A percentile compares a stretch with the other conserved stretches of the same genome.
Conservation (phyloP, 306 rosid species). For the Rubus idaeus region DNA sequence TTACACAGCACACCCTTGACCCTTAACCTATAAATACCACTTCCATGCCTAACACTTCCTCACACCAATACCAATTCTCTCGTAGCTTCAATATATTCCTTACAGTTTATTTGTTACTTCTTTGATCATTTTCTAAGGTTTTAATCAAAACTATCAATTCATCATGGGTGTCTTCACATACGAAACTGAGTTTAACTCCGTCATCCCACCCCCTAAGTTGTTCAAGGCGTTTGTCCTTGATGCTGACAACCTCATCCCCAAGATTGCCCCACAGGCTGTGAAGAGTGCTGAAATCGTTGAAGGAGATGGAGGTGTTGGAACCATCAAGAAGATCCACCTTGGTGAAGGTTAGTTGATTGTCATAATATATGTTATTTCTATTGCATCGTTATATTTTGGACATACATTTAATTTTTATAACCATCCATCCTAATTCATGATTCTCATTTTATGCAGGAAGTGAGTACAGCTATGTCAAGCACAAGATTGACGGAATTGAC, state of each 20-base stretch:
- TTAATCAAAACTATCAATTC: background rate
- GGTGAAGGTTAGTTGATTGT: conserved; percentile 15
- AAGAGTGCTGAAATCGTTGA: conserved; percentile 29
- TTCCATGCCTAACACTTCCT: background rate
- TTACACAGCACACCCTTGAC: background rate
- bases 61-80: background rate
- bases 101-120: background rate
- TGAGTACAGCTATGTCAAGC: conserved; percentile 32
- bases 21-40: conserved; percentile 14
- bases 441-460: conserved; percentile 4
- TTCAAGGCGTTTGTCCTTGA: conserved; percentile 50
- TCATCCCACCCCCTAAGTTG: conserved; percentile 39
- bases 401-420: background rate
- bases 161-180: conserved; percentile 42
- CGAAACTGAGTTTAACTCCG: conserved; percentile 23
- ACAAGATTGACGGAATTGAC: conserved; percentile 45
- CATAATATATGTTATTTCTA: background rate
- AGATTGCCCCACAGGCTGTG: conserved; percentile 27
- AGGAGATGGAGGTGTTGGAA: conserved; percentile 54
- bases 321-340: conserved; percentile 45
- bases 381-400: background rate
- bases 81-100: background rate
- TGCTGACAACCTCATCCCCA: conserved; percentile 44
- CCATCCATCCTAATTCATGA: background rate
- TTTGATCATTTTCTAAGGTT: background rate